A percentile compares a stretch with the other conserved stretches of the same genome.
Evolutionary conservation across 257 asterid genomes (phyloP).

Genomic region (Salvia hispanica): DNA sequence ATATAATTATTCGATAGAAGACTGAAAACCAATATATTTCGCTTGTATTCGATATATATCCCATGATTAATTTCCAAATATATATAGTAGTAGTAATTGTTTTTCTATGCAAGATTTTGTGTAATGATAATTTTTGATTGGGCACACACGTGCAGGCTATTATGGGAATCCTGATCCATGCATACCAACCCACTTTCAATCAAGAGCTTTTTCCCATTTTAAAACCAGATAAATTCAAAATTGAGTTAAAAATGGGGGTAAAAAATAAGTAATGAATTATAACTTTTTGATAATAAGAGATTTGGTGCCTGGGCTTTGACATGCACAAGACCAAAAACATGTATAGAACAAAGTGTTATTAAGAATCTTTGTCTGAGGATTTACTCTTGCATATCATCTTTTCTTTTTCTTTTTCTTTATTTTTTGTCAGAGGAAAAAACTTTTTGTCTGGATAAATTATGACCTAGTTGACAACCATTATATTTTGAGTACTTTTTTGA

Average conservation of each 20-base stretch:
- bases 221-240: background rate
- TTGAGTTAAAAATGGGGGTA: background rate
- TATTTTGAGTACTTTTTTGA: background rate
- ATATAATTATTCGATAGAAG: background rate
- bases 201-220: background rate
- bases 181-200: constrained; percentile 37
- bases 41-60: too few relatives aligned
- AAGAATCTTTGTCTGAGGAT: constrained; percentile 31
- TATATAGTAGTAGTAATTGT: background rate
- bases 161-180: constrained; percentile 31
- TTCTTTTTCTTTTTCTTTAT: background rate
- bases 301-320: constrained; percentile 24
- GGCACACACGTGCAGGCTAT: constrained; percentile 39
- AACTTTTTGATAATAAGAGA: constrained; percentile 12
- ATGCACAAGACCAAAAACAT: constrained; percentile 28
- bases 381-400: constrained; percentile 1
- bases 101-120: constrained; percentile 22
- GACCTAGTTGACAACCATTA: constrained; percentile 18
- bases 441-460: constrained; percentile 30
- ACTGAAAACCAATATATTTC: too few relatives aligned
- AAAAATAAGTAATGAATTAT: too few relatives aligned
- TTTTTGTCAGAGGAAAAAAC: constrained; percentile 19
- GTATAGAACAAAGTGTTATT: constrained; percentile 30
- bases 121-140: constrained; percentile 37
- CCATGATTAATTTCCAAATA: too few relatives aligned